Base-by-base conservation (phyloP, 768 basidiomycete species). In the Crassisporium funariophilum region DNA sequence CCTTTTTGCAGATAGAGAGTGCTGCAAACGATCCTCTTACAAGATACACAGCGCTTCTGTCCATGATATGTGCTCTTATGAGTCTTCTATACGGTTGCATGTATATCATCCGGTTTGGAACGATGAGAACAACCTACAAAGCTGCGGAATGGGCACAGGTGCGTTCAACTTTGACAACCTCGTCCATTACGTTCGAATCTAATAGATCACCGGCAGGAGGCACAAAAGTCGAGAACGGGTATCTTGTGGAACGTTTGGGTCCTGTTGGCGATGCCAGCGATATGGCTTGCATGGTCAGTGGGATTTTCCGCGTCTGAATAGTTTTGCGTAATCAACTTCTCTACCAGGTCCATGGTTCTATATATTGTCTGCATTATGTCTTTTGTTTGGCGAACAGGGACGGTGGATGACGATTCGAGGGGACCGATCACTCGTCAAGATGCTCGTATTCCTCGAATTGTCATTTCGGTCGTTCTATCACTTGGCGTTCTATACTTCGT, bases 171-270 rank as follows among this genome's bases (percentile, higher is more conserved):
- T 17, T 2, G n/a, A 12, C 35, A 12, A 15, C 9, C 2, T 27
- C n/a, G 4, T 12, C 16, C 15, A 27, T 9, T 19, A 19, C 22
- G 25, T 29, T 21, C n/a, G 35, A 15, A 25, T 17, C n/a, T 37
- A 19, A 20, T 12, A 16, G 15, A 17, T 38, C 11, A 10, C 21
- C 20, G 17, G 8, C n/a, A 58, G 79, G 83, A 85, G 57, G 76
- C 81, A 2, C 73, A 76, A 27, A 60, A 58, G 25, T 45, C 50
- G 2, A 53, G 42, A 11, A 58, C 60, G 0, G 42, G 41, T 1
- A 55, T 63, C 23, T 63, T 61, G 41, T 70, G 83, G 83, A 85
- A 85, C 47, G 76, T 83, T 11, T 83, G 83, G 82, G 76, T 84
- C 0, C 51, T 85, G 13, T 66, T 85, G 20, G 78, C 82, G 0